A percentile compares a stretch with the other conserved stretches of the same genome.
Conservation (phyloP, 352 stramenopile genomes). For the Phytophthora sp. region DNA sequence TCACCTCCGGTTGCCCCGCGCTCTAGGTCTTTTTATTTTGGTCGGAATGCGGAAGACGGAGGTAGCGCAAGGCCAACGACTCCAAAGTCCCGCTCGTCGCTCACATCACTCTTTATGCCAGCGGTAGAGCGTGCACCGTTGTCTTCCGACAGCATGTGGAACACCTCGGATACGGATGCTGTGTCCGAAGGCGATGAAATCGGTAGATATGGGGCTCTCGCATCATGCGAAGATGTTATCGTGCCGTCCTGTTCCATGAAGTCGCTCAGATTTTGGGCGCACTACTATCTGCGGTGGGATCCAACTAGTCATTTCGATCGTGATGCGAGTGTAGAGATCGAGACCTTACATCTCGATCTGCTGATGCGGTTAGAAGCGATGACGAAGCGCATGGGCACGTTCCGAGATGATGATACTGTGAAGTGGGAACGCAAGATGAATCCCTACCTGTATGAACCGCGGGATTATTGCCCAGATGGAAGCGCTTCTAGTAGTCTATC, state of each 20-base stretch:
- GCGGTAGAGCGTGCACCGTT: conserved; percentile 30
- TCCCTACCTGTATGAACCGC: neutral
- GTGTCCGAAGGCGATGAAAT: conserved; percentile 47
- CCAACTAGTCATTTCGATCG: conserved; percentile 59
- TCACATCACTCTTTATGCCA: conserved; percentile 45
- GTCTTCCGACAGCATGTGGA: conserved; percentile 36
- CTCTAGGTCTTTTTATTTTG: conserved; percentile 18
- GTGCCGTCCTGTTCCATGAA: conserved; percentile 73
- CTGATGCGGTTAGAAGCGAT: conserved; percentile 41
- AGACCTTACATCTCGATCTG: conserved; percentile 62
- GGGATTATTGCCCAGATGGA: neutral
- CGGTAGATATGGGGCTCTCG: conserved; percentile 35
- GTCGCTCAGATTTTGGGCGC: conserved; percentile 74
- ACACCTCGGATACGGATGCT: conserved; percentile 34
- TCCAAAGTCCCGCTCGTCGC: conserved; percentile 32
- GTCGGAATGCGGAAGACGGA: conserved; percentile 14
- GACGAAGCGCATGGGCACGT: conserved; percentile 20
- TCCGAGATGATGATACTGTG: conserved; percentile 33
- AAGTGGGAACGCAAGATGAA: conserved; percentile 42
- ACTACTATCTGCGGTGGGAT: conserved; percentile 86
- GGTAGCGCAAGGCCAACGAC: conserved; percentile 14
- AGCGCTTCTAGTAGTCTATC: conserved; percentile 9
- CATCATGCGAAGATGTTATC: conserved; percentile 64
- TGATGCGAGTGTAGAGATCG: conserved; percentile 63
- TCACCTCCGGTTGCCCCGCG: conserved; percentile 27